Percentiles rank a stretch among this genome's conserved stretches.
Conservation (phyloP, 1,284 basidiomycete genomes). For the Entoloma clypeatum region DNA sequence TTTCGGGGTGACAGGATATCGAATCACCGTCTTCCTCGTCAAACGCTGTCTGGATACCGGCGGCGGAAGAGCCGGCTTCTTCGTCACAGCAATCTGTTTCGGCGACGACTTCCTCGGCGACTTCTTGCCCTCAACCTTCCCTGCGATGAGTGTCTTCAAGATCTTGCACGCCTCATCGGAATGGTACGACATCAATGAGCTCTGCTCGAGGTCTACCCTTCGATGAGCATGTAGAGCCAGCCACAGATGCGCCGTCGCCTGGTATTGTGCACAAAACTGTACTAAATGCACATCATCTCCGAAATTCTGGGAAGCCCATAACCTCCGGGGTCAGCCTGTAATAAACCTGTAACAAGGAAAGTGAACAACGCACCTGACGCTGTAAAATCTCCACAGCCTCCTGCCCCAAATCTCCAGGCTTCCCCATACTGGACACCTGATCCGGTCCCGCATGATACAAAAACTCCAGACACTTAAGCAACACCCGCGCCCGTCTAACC, state of each 20-base stretch:
- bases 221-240: conserved; percentile 61
- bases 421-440: conserved; percentile 20
- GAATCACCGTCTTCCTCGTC: conserved; percentile 15
- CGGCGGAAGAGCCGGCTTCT: conserved; percentile 14
- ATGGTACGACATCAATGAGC: conserved; percentile 39
- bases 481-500: conserved; percentile 48
- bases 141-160: conserved; percentile 37
- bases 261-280: conserved; percentile 44
- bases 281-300: conserved; percentile 38
- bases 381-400: conserved; percentile 42
- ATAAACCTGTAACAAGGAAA: background rate
- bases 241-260: conserved; percentile 56
- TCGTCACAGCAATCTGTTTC: conserved; percentile 16
- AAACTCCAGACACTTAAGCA: conserved; percentile 50
- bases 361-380: conserved; percentile 34
- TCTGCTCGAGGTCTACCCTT: conserved; percentile 38
- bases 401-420: conserved; percentile 34
- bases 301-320: conserved; percentile 30
- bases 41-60: conserved; percentile 10
- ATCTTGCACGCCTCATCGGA: conserved; percentile 48
- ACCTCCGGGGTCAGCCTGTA: conserved; percentile 7
- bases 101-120: conserved; percentile 20
- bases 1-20: conserved; percentile 38
- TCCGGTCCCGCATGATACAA: conserved; percentile 41
- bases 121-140: conserved; percentile 18